Evolutionary conservation across 306 rosid species (phyloP).

Genomic region (Trifolium repens): DNA sequence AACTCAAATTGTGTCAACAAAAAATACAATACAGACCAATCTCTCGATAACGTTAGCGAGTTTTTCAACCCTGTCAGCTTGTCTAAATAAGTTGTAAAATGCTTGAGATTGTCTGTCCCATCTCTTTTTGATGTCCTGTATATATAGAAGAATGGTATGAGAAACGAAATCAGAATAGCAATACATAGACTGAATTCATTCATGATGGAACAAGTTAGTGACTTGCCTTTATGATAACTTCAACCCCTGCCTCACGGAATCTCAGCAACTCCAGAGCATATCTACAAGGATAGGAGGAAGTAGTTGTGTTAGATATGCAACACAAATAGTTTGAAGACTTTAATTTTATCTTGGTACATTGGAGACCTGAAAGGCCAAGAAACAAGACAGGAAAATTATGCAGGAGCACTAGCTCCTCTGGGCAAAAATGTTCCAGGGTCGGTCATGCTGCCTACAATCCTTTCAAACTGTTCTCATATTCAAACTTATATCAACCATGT

Average conservation of each 20-base stretch:
- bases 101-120: conserved; percentile 93
- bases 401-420: conserved; percentile 32
- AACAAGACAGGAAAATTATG: conserved; percentile 12
- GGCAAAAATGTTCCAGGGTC: neutral
- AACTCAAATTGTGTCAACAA: conserved; percentile 33
- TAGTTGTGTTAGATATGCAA: conserved; percentile 40
- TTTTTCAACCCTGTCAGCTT: conserved; percentile 95
- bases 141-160: conserved; percentile 47
- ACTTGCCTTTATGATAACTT: conserved; percentile 85
- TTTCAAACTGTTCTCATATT: conserved; percentile 3
- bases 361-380: conserved; percentile 24
- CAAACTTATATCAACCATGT: conserved; percentile 3
- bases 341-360: conserved; percentile 2
- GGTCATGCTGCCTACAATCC: neutral
- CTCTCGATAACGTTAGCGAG: conserved; percentile 65
- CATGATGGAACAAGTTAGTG: conserved; percentile 22
- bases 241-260: conserved; percentile 97
- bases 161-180: conserved; percentile 36
- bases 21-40: conserved; percentile 9
- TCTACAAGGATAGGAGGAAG: conserved; percentile 56
- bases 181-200: conserved; percentile 31
- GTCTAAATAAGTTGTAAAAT: conserved; percentile 92
- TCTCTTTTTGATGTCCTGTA: conserved; percentile 81
- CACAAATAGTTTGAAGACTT: conserved; percentile 30
- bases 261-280: conserved; percentile 93